Percentiles rank a stretch among this genome's conserved stretches.
phyloP scores from a whole-genome alignment of 2,329 filamentous ascomycete genomes.

The Ceratocystis albifundus region DNA sequence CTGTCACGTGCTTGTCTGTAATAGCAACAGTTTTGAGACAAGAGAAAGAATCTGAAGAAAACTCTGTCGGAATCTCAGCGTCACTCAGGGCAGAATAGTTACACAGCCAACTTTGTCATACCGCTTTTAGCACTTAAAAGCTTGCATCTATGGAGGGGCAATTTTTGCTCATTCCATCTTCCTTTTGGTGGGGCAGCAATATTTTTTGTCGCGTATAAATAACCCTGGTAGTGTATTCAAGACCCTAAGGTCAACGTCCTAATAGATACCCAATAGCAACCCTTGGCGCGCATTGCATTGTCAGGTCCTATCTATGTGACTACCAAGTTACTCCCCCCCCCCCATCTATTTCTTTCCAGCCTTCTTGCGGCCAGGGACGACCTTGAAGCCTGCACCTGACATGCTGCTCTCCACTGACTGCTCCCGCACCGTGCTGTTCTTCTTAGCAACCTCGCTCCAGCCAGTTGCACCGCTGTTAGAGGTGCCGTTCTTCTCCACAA shows the following conservation, averaged over 20 bases:
- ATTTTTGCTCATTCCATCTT: conserved; percentile 2
- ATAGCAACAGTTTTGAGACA: not conserved
- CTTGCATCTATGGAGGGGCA: not conserved
- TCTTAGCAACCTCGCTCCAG: conserved; percentile 97
- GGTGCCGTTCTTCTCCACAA: conserved; percentile 62
- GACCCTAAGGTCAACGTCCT: not conserved
- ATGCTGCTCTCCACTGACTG: conserved; percentile 29
- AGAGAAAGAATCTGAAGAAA: not conserved
- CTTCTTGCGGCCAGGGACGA: conserved; percentile 89
- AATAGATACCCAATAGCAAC: too few relatives aligned
- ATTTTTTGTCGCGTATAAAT: not conserved
- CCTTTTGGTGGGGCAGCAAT: conserved; percentile 3
- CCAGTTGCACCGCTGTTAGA: conserved; percentile 44
- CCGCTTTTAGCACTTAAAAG: not conserved
- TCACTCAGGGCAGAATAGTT: not conserved
- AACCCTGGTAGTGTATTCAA: not conserved
- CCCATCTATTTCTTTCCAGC: conserved; percentile 54
- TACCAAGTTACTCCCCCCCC: not conserved
- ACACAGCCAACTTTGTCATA: conserved; percentile 1
- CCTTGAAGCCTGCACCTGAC: conserved; percentile 65
- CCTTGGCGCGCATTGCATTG: too few relatives aligned
- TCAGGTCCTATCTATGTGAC: not conserved
- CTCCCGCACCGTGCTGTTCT: conserved; percentile 43
- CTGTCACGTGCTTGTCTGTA: not conserved
- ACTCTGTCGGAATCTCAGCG: not conserved